Evolutionary conservation across 2,329 filamentous ascomycete genomes (phyloP).

Genomic region (Diaporthe helianthi): DNA sequence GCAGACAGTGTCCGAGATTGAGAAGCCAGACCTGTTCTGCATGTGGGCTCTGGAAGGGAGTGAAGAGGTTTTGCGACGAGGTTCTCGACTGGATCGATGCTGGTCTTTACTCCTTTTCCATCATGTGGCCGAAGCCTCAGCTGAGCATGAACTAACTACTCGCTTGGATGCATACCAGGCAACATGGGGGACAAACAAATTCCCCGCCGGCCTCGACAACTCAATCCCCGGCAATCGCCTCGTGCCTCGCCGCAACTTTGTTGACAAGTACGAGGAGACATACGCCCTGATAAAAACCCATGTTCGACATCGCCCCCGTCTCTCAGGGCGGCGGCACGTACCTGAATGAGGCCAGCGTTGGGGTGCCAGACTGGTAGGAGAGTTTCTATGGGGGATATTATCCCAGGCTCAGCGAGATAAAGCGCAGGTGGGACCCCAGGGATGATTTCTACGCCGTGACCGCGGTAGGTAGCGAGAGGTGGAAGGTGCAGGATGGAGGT

Average conservation of each 20-base stretch:
- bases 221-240: constrained; percentile 8
- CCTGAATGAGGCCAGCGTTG: constrained; percentile 44
- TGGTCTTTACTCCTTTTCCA: neutral
- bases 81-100: neutral
- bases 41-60: constrained; percentile 49
- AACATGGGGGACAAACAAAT: constrained; percentile 1
- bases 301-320: constrained; percentile 42
- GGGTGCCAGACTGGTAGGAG: constrained; percentile 42
- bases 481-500: constrained; percentile 46
- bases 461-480: constrained; percentile 42
- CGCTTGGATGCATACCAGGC: neutral
- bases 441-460: constrained; percentile 42
- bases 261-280: constrained; percentile 31
- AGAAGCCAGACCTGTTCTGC: constrained; percentile 56
- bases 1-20: constrained; percentile 47
- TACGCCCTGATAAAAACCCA: constrained; percentile 42
- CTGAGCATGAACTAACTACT: constrained; percentile 5
- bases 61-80: constrained; percentile 52
- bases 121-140: constrained; percentile 5
- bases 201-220: neutral
- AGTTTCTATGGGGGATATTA: constrained; percentile 44
- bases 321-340: constrained; percentile 40
- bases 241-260: constrained; percentile 2
- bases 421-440: constrained; percentile 43
- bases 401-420: constrained; percentile 39